phyloP scores from a whole-genome alignment of 495 filamentous ascomycete genomes.

The Hypoxylon trugodes region DNA sequence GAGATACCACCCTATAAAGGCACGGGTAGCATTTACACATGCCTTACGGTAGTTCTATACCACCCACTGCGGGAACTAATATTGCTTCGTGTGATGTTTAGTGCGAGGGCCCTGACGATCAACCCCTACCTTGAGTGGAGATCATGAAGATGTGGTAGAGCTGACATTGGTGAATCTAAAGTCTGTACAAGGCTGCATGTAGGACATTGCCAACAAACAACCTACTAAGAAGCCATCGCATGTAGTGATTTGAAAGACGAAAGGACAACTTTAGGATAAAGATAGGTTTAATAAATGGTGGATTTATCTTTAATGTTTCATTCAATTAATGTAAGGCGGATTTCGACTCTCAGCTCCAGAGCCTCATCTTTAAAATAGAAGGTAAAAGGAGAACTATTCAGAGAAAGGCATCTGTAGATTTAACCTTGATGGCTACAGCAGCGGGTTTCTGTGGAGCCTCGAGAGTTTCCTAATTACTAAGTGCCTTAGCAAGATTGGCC shows the following conservation, averaged over 20 bases:
- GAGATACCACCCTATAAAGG: neutral
- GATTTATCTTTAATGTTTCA: too few relatives aligned
- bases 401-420: neutral
- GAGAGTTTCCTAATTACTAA: constrained; percentile 29
- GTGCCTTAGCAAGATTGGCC: constrained; percentile 23
- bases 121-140: constrained; percentile 12
- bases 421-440: constrained; percentile 20
- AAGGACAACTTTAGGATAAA: too few relatives aligned
- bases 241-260: too few relatives aligned
- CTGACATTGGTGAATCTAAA: neutral
- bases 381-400: neutral
- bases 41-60: constrained; percentile 2
- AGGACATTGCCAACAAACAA: neutral
- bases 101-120: neutral
- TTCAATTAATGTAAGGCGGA: neutral
- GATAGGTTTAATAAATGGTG: too few relatives aligned
- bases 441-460: constrained; percentile 9
- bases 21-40: constrained; percentile 7
- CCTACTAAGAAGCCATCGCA: too few relatives aligned
- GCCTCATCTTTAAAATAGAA: neutral
- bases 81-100: constrained; percentile 1
- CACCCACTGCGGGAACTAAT: constrained; percentile 31
- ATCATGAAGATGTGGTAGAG: neutral
- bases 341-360: constrained; percentile 26
- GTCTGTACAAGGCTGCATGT: constrained; percentile 2